A percentile compares a stretch with the other conserved stretches of the same genome.
Evolutionary conservation across 176 grass and related monocot genomes (phyloP).

Genomic region (Melocanna baccifera): DNA sequence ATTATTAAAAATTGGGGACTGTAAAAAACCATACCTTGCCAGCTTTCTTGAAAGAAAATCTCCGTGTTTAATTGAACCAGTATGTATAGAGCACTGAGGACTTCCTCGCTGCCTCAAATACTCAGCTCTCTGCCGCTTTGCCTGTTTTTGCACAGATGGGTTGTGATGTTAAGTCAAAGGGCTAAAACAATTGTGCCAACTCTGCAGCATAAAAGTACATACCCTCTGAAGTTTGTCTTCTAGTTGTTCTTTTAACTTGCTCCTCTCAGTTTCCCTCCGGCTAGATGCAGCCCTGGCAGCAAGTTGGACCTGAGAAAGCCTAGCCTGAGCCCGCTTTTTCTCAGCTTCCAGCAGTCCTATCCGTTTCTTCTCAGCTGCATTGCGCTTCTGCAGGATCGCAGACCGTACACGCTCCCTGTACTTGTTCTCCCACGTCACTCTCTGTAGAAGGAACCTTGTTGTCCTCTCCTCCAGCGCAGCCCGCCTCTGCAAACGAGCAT

Average conservation of each 20-base stretch:
- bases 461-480: constrained; percentile 75
- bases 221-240: constrained; percentile 79
- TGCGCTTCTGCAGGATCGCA: constrained; percentile 71
- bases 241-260: constrained; percentile 68
- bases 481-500: constrained; percentile 63
- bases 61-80: constrained; percentile 43
- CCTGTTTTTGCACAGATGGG: constrained; percentile 43
- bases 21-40: constrained; percentile 46
- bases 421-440: constrained; percentile 52
- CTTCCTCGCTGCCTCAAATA: constrained; percentile 72
- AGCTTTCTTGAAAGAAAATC: constrained; percentile 85
- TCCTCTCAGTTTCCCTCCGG: constrained; percentile 67
- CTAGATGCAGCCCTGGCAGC: constrained; percentile 51
- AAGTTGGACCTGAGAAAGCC: constrained; percentile 53
- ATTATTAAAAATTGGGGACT: constrained; percentile 2
- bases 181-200: constrained; percentile 2
- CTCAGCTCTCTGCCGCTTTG: constrained; percentile 63
- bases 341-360: constrained; percentile 65
- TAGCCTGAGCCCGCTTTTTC: constrained; percentile 55
- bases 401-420: constrained; percentile 80
- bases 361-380: constrained; percentile 71
- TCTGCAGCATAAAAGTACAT: constrained; percentile 14
- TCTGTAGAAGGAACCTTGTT: constrained; percentile 53
- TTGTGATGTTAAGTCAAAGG: constrained; percentile 11
- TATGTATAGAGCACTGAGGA: constrained; percentile 32